Evolutionary conservation across 306 rosid genomes (phyloP), one percentile per base, ranked within the genome.

Genomic region (Cicer cuneatum): DNA sequence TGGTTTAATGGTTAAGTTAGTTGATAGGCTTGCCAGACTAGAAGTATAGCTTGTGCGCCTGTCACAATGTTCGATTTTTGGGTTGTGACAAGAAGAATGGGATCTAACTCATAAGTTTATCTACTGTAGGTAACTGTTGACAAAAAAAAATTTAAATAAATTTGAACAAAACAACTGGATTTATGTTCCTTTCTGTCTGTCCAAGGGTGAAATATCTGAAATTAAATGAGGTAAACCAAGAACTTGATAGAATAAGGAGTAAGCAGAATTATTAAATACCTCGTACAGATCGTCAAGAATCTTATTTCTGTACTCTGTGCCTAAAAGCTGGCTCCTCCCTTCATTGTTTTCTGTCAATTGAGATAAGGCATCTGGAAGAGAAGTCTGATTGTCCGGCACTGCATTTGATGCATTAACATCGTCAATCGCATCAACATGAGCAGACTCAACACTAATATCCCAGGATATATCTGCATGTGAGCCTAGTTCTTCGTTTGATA

Each of bases 251-350:
- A 45, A 43, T 18, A 45, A 60, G 8, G 35, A 19, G 72, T 37
- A 47, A 63, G 45, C 42, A 82, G 56, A 47, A 59, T 39, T 45
- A 47, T 21, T 59, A 15, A 18, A 65, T 74, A 91, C 98, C 98
- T 93, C 98, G 46, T 88, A 81, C 19, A 93, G 88, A 84, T 93
- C 93, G 83, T 93, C 98, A 52, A 93, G 92, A 87, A 89, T 88
- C 84, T 87, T 91, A 80, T 91, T 91, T 86, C 98, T 84, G 75
- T 84, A 91, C 64, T 91, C 98, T 4, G 93, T 93, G 81, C 87
- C 96, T 82, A 91, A 78, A 82, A 91, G 96, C 74, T 84, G 88
- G 85, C 97, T 88, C 87, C 92, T 85, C 33, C 79, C 88, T 80
- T 84, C 92, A 78, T 81, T 87, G 81, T 82, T 74, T 77, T 71